phyloP scores from a whole-genome alignment of 495 filamentous ascomycete species.

The Rusavskia elegans region DNA sequence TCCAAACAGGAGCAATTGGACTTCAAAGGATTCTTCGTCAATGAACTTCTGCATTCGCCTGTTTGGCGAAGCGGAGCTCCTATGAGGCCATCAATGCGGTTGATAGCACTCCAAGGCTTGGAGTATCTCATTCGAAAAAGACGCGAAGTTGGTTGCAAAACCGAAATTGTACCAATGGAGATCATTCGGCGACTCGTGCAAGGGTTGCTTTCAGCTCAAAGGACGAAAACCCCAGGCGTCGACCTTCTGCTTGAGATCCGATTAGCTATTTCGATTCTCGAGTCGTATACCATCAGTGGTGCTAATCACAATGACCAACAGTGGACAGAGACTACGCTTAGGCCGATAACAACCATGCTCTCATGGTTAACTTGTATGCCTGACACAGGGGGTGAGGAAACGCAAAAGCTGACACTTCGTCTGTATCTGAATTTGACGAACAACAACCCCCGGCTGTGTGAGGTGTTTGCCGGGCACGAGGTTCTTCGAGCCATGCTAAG shows the following conservation, averaged over 20 bases:
- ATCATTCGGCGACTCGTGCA: constrained; percentile 35
- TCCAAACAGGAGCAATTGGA: constrained; percentile 42
- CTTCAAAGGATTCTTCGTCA: constrained; percentile 31
- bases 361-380: constrained; percentile 5
- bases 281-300: constrained; percentile 33
- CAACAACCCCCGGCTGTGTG: constrained; percentile 51
- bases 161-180: constrained; percentile 33
- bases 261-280: constrained; percentile 45
- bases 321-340: constrained; percentile 6
- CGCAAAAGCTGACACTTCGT: constrained; percentile 34
- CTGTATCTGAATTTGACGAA: constrained; percentile 81
- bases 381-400: constrained; percentile 2
- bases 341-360: constrained; percentile 7
- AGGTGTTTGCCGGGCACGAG: constrained; percentile 41
- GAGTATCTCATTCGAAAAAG: constrained; percentile 42
- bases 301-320: constrained; percentile 12
- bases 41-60: constrained; percentile 28
- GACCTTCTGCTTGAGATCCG: constrained; percentile 14
- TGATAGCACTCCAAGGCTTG: constrained; percentile 46
- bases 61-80: constrained; percentile 41
- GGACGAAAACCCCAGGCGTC: background rate
- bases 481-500: constrained; percentile 40
- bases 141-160: constrained; percentile 28
- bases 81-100: constrained; percentile 38
- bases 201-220: constrained; percentile 20